These are phyloP conservation scores for Aspergillus leporis DNA, from an alignment of 495 filamentous ascomycete genomes.

Conservation along the genomic window DNA sequence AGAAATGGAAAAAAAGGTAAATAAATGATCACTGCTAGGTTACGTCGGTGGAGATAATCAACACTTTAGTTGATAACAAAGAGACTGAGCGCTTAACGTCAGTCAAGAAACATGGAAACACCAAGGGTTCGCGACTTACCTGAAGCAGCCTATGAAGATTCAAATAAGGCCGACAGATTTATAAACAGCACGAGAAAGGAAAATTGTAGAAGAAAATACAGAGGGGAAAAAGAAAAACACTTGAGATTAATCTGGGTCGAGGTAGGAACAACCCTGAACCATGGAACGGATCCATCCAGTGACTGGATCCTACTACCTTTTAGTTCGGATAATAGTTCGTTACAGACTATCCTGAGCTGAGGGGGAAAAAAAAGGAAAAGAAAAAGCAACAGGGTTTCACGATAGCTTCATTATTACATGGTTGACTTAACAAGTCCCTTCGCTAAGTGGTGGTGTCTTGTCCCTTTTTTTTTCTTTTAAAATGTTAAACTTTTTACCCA, in stretches of 20 bases:
- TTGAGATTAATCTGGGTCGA: neutral
- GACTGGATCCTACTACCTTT: neutral
- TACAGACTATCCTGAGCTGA: neutral
- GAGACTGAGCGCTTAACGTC: neutral
- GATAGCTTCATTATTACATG: neutral
- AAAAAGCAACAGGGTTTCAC: neutral
- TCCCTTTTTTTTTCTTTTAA: neutral
- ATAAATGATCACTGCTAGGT: neutral
- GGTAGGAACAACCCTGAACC: constrained; percentile 10
- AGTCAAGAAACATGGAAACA: neutral
- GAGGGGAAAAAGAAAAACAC: constrained; percentile 4
- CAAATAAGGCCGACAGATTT: constrained; percentile 2
- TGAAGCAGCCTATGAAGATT: neutral
- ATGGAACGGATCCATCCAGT: constrained; percentile 8
- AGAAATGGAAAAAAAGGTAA: too few relatives aligned
- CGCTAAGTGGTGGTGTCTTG: neutral
- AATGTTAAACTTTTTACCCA: neutral
- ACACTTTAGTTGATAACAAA: neutral
- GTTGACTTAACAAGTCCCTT: neutral
- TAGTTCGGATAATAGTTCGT: constrained; percentile 2
- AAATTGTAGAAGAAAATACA: neutral
- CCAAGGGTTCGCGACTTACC: neutral
- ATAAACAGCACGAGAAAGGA: constrained; percentile 4
- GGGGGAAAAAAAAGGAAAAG: neutral
- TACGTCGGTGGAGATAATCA: neutral